Percentiles rank a stretch among this genome's conserved stretches.
These are phyloP conservation scores for Limonium bicolor DNA, from an alignment of 148 eudicot species.

Conservation along the genomic window DNA sequence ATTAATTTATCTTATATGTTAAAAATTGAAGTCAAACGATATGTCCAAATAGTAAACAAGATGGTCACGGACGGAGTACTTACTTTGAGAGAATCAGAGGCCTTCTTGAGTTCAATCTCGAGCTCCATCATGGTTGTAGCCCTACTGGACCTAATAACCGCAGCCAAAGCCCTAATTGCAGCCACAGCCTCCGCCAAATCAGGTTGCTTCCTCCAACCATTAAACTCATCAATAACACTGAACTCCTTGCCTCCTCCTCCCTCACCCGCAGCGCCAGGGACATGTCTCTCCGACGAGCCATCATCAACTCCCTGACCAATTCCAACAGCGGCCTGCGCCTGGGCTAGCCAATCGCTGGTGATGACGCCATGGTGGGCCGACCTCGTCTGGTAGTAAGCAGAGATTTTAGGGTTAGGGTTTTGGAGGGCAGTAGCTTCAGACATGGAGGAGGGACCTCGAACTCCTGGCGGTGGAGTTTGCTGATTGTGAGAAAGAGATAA, in stretches of 20 bases:
- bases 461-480: constrained; percentile 4
- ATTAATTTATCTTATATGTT: too few species aligned
- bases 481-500: constrained; percentile 9
- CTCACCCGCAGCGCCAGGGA: constrained; percentile 3
- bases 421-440: constrained; percentile 34
- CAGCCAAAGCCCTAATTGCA: constrained; percentile 91
- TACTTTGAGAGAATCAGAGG: constrained; percentile 84
- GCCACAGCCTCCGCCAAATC: constrained; percentile 98
- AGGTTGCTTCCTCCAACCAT: constrained; percentile 78
- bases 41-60: too few species aligned
- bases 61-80: too few species aligned
- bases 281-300: constrained; percentile 2
- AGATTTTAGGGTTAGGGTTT: constrained; percentile 44
- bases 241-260: constrained; percentile 18
- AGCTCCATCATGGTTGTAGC: constrained; percentile 96
- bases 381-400: constrained; percentile 79
- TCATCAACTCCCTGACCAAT: constrained; percentile 11
- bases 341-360: constrained; percentile 91
- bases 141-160: constrained; percentile 59
- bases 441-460: constrained; percentile 23
- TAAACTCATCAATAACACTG: constrained; percentile 76
- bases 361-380: constrained; percentile 86
- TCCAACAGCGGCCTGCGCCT: constrained; percentile 73
- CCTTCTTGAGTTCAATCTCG: constrained; percentile 83
- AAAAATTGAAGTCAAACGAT: too few species aligned